phyloP scores from a whole-genome alignment of 2,329 filamentous ascomycete genomes.

The Grosmannia serpens region DNA sequence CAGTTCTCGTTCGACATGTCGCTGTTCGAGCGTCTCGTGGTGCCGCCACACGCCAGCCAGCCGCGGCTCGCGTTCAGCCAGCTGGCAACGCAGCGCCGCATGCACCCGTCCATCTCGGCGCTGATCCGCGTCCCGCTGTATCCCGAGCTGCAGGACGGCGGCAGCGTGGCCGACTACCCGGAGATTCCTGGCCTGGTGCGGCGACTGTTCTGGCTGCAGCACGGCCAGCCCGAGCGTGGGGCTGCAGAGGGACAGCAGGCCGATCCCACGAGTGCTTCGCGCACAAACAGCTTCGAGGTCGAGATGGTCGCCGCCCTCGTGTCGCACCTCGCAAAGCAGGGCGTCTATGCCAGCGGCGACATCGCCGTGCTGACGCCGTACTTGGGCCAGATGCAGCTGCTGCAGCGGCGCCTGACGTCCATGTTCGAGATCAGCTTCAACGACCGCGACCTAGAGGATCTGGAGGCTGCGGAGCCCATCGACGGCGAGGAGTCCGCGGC shows the following conservation, averaged over 20 bases:
- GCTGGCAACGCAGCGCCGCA: constrained; percentile 50
- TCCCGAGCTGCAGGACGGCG: constrained; percentile 39
- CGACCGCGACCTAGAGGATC: constrained; percentile 48
- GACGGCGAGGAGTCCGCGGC: constrained; percentile 9
- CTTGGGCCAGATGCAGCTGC: constrained; percentile 40
- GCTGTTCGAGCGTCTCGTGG: constrained; percentile 42
- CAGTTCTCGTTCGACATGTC: constrained; percentile 46
- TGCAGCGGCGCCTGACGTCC: constrained; percentile 24
- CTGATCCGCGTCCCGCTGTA: constrained; percentile 50
- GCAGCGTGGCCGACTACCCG: constrained; percentile 25
- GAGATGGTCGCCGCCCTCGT: constrained; percentile 53
- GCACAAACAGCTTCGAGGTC: constrained; percentile 38
- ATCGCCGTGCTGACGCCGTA: constrained; percentile 64
- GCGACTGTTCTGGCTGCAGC: constrained; percentile 52
- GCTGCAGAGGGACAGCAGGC: constrained; percentile 16
- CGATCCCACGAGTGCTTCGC: constrained; percentile 5
- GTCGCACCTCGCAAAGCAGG: constrained; percentile 54
- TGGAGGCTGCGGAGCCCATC: constrained; percentile 20
- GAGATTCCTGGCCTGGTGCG: constrained; percentile 40
- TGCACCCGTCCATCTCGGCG: constrained; percentile 50
- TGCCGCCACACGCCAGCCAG: constrained; percentile 5
- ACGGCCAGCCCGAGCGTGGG: constrained; percentile 34
- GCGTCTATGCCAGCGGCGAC: constrained; percentile 43
- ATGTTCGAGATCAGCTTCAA: constrained; percentile 48
- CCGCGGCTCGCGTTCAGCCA: constrained; percentile 18